A percentile compares a stretch with the other conserved stretches of the same genome.
These are phyloP conservation scores for Filobasidium wieringae DNA, from an alignment of 768 basidiomycete species.

Conservation along the genomic window DNA sequence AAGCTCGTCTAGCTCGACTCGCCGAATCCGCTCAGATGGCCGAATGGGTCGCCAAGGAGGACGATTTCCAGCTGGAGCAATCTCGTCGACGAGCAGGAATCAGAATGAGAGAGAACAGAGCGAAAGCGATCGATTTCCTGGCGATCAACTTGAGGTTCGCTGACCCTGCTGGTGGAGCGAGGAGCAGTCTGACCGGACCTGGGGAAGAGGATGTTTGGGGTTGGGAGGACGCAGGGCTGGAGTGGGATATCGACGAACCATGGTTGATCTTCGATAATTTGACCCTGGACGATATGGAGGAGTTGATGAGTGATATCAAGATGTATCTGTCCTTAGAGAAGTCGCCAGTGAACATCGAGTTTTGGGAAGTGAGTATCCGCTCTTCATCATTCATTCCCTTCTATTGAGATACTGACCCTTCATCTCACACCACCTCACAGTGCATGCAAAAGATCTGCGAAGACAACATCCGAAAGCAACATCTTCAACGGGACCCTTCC, in stretches of 20 bases:
- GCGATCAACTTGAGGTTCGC: conserved; percentile 92
- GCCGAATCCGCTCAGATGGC: conserved; percentile 96
- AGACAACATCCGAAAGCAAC: conserved; percentile 66
- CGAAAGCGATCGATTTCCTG: conserved; percentile 96
- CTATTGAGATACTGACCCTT: too few relatives aligned
- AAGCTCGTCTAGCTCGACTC: conserved; percentile 69
- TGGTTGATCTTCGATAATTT: conserved; percentile 97
- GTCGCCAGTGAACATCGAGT: conserved; percentile 74
- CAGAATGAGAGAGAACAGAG: conserved; percentile 86
- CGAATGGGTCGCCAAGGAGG: conserved; percentile 94
- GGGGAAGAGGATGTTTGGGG: conserved; percentile 54
- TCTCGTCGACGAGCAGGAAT: conserved; percentile 82
- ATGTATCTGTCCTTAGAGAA: conserved; percentile 79
- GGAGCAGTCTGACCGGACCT: conserved; percentile 20
- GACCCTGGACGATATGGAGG: conserved; percentile 72
- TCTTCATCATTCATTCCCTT: conserved; percentile 23
- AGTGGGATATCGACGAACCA: conserved; percentile 96
- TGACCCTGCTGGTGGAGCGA: conserved; percentile 46
- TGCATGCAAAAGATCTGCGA: conserved; percentile 97
- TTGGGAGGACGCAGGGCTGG: conserved; percentile 75
- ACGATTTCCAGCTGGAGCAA: conserved; percentile 92
- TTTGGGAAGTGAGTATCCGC: conserved; percentile 67
- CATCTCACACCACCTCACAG: conserved; percentile 41
- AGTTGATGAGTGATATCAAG: conserved; percentile 88
- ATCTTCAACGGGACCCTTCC: conserved; percentile 45